Evolutionary conservation across 441 rosid species (phyloP), one percentile per base, ranked within the genome.

Genomic region (Pelargonium citronellum): DNA sequence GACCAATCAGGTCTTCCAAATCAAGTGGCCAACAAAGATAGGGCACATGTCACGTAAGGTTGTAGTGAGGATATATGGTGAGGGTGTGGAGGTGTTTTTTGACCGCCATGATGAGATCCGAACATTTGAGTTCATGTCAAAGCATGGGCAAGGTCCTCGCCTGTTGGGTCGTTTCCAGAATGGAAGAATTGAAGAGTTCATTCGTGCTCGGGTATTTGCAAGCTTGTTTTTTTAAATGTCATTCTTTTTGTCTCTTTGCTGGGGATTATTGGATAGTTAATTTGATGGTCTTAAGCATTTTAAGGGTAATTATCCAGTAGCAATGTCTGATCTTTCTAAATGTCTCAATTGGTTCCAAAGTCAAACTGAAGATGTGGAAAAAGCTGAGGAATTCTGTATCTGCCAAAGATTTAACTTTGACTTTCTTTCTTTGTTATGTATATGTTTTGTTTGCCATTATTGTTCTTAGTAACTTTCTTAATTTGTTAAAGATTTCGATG

Each of bases 121-220:
- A 80, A 94, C 96, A 0, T 91, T 91, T 80, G 97, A 91, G 84
- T 90, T 82, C 66, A 89, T 91, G 87, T 95, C 97, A 5, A 90
- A 86, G 69, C 81, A 87, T 74, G 97, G 99, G 39, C 90, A 84
- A 74, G 99, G 99, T 24, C 97, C 99, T 34, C 81, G 86, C 70
- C 76, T 95, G 74, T 82, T 95, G 22, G 90, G 84, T 4, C 78
- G 99, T 73, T 91, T 95, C 67, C 81, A 80, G 0, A 90, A 79
- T 80, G 97, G 99, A 69, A 85, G 94, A 58, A 82, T 95, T 47
- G 99, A 95, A 76, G 97, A 91, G 85, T 95, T 91, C 82, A 89
- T 95, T 71, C 78, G 78, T 78, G 96, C 99, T 9, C 81, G 92
- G 90, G 99, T 94, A 86, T 73, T 66, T 44, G 43, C 57, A 4